Evolutionary conservation across 78 protist species (phyloP), one percentile per base, ranked within the genome.

Genomic region (Guillardia theta): DNA sequence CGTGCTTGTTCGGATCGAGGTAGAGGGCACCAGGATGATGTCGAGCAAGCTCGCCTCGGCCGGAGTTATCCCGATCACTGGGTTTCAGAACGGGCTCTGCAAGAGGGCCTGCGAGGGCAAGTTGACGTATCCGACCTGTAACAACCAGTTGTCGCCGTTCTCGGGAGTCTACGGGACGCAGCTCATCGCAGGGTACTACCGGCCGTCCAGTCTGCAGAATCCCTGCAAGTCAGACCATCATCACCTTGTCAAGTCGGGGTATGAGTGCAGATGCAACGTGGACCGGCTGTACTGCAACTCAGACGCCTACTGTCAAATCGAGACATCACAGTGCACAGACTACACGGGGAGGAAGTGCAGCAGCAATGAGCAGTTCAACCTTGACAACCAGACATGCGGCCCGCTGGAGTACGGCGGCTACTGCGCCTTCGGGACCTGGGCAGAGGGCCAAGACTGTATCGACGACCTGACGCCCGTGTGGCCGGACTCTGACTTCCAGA

Each of bases 401-500:
- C 43, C 90, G 1, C 90, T 48, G 24, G 90, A 37, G 4, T 37
- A 10, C 53, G 90, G 90, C 1, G 90, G 90, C 45, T 44, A 18
- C 90, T 78, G 90, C 39, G 48, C 50, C 41, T 43, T 43, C 33
- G 18, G 44, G 43, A 37, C 50, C 43, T 78, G 90, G 90, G 10
- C 10, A 22, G 43, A 43, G 48, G 18, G 21, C 33, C 43, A 37
- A 9, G 24, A 18, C 18, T 78, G 90, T 36, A 30, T 43, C 48
- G 90, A 78, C 8, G 90, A 78, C 48, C 33, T 21, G 1, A 78
- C 90, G 33, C 90, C 90, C 30, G 39, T 43, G 30, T 78, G 90
- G 90, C 90, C 90, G 18, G 90, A 78, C 48, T 45, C 90, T 1
- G 39, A 78, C 90, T 78, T 44, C 48, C 90, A 78, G 10, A 8